Evolutionary conservation across 208 protist genomes (phyloP).

Genomic region (Kentomonas sorsogonicus): DNA sequence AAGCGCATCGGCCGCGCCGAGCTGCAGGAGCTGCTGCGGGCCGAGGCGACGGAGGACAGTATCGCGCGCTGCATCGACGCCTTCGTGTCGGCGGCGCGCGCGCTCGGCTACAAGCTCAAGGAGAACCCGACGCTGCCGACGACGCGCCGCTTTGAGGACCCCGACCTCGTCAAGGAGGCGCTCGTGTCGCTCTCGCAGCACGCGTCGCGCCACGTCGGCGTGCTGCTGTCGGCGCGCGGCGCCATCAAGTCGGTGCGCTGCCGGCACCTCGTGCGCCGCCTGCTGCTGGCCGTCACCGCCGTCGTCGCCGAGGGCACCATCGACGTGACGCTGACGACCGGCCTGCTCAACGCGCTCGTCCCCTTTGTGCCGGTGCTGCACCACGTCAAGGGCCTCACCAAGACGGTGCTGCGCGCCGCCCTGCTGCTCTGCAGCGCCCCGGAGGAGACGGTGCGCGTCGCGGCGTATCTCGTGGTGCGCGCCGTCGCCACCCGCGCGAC

Average conservation of each 20-base stretch:
- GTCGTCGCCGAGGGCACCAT: slow-evolving; percentile 55
- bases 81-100: slow-evolving; percentile 73
- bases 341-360: slow-evolving; percentile 67
- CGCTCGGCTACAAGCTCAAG: slow-evolving; percentile 70
- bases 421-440: slow-evolving; percentile 61
- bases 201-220: slow-evolving; percentile 50
- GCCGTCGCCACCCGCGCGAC: slow-evolving; percentile 82
- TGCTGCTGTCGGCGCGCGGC: slow-evolving; percentile 77
- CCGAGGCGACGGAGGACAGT: slow-evolving; percentile 42
- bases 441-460: slow-evolving; percentile 80
- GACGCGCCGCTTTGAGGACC: slow-evolving; percentile 84
- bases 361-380: slow-evolving; percentile 87
- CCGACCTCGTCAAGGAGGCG: slow-evolving; percentile 81
- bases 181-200: slow-evolving; percentile 64
- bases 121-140: slow-evolving; percentile 59
- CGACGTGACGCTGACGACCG: slow-evolving; percentile 53
- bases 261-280: slow-evolving; percentile 67
- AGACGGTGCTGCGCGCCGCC: slow-evolving; percentile 60
- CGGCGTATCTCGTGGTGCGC: slow-evolving; percentile 84
- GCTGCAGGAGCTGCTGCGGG: slow-evolving; percentile 32
- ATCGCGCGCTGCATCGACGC: slow-evolving; percentile 66
- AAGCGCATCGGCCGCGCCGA: slow-evolving; percentile 55
- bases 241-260: slow-evolving; percentile 73
- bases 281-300: slow-evolving; percentile 58
- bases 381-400: slow-evolving; percentile 81